Evolutionary conservation across 345 rosid genomes (phyloP).

Genomic region (Firmiana major): DNA sequence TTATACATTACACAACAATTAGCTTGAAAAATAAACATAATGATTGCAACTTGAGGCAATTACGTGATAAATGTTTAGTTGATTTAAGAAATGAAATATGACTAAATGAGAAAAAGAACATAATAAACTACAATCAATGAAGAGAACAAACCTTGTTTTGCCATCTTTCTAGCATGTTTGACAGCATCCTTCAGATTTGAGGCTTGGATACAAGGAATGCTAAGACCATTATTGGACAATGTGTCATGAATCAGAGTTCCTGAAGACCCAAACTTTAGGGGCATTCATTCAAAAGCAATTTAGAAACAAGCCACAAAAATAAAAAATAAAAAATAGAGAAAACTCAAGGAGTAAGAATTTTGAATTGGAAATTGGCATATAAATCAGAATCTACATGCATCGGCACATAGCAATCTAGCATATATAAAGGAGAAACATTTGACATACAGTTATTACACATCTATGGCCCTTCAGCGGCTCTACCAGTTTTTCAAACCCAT

Average conservation of each 20-base stretch:
- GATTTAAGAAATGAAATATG: neutral
- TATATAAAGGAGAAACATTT: neutral
- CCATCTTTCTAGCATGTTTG: conserved; percentile 22
- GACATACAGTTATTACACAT: conserved; percentile 34
- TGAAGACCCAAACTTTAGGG: conserved; percentile 32
- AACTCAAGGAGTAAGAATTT: neutral
- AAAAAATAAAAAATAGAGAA: neutral
- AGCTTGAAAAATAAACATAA: neutral
- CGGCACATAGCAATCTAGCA: too few species aligned
- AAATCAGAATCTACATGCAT: neutral
- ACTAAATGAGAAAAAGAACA: neutral
- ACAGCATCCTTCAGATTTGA: conserved; percentile 28
- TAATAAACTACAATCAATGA: neutral
- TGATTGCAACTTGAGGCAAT: neutral
- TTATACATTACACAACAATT: neutral
- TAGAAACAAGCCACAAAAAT: neutral
- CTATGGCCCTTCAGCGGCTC: conserved; percentile 26
- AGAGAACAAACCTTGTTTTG: conserved; percentile 25
- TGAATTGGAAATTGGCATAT: neutral
- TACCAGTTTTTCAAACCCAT: conserved; percentile 30
- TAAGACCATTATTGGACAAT: conserved; percentile 24
- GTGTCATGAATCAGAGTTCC: conserved; percentile 19
- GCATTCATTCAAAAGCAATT: conserved; percentile 3
- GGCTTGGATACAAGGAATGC: conserved; percentile 29
- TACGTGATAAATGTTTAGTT: neutral